Conservation (phyloP, 139 green algal genomes). For the Ostreobium quekettii region DNA sequence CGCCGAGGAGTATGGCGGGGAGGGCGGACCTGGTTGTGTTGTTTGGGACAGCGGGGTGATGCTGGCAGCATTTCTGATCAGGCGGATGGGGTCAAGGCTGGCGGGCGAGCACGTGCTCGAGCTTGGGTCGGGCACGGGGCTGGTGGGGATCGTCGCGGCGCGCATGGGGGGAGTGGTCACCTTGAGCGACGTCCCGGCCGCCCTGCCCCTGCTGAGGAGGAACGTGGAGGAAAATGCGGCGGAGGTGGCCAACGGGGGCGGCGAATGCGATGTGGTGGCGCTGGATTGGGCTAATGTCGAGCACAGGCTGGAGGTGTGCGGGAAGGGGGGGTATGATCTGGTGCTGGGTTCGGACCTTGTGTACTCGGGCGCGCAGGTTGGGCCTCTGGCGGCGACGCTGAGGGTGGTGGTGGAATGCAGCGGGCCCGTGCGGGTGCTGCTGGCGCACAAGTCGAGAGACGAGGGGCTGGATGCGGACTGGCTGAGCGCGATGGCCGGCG, state of each 20-base stretch:
- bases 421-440: too few relatives aligned
- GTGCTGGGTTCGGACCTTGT: constrained; percentile 8
- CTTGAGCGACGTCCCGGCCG: constrained; percentile 28
- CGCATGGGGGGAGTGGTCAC: constrained; percentile 23
- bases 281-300: too few relatives aligned
- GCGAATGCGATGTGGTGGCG: neutral
- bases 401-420: too few relatives aligned
- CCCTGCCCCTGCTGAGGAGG: constrained; percentile 18
- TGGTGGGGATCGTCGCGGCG: constrained; percentile 33
- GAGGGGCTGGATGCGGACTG: too few relatives aligned
- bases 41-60: neutral
- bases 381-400: too few relatives aligned
- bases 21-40: neutral
- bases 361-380: too few relatives aligned
- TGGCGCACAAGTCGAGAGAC: too few relatives aligned
- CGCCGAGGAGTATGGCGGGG: neutral
- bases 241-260: neutral
- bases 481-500: too few relatives aligned
- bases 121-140: constrained; percentile 37
- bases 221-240: constrained; percentile 21
- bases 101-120: constrained; percentile 29
- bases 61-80: too few relatives aligned
- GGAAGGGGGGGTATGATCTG: constrained; percentile 1
- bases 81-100: too few relatives aligned
- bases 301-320: too few relatives aligned